A percentile compares a stretch with the other conserved stretches of the same genome.
phyloP scores from a whole-genome alignment of 352 stramenopile genomes.

The Phytophthora litchii region DNA sequence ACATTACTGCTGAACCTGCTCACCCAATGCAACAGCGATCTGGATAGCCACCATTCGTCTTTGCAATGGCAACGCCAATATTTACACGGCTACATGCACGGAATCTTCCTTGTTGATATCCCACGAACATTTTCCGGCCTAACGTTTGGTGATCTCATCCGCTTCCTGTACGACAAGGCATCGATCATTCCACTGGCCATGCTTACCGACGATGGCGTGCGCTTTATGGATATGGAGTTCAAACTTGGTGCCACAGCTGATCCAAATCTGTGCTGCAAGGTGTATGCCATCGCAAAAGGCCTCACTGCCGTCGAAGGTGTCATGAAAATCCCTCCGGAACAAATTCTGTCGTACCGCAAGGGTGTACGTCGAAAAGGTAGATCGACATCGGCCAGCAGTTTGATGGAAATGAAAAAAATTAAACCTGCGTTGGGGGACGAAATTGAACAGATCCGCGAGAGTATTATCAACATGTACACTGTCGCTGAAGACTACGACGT shows the following conservation, averaged over 20 bases:
- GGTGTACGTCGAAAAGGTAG: conserved; percentile 67
- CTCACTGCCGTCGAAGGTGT: conserved; percentile 61
- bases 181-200: conserved; percentile 70
- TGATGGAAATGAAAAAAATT: conserved; percentile 52
- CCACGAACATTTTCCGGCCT: conserved; percentile 78
- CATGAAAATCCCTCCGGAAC: conserved; percentile 67
- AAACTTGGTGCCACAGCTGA: conserved; percentile 77
- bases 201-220: conserved; percentile 65
- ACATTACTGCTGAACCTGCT: conserved; percentile 77
- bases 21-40: conserved; percentile 54
- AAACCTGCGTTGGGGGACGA: conserved; percentile 66
- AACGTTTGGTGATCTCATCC: conserved; percentile 81
- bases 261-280: conserved; percentile 80
- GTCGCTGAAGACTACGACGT: conserved; percentile 38
- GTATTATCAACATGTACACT: conserved; percentile 61
- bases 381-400: conserved; percentile 34
- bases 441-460: conserved; percentile 61
- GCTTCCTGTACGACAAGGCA: conserved; percentile 80
- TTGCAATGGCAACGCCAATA: conserved; percentile 72
- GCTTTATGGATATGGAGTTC: conserved; percentile 80
- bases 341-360: conserved; percentile 81
- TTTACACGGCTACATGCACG: conserved; percentile 71
- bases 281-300: conserved; percentile 74
- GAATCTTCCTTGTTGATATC: conserved; percentile 80
- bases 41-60: conserved; percentile 59